These are phyloP conservation scores for Quercus parvula DNA, from an alignment of 306 rosid genomes.

Conservation along the genomic window DNA sequence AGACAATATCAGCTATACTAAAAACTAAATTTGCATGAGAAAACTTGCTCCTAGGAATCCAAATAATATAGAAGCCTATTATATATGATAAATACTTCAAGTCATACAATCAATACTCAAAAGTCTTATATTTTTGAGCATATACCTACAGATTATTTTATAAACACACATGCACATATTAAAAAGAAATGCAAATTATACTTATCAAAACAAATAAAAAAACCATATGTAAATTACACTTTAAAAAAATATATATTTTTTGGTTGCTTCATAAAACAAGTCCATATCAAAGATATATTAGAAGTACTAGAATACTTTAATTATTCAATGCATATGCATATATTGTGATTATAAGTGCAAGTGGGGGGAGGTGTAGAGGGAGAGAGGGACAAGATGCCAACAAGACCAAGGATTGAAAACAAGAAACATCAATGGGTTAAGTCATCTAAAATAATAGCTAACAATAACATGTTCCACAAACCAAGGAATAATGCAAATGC, in stretches of 20 bases:
- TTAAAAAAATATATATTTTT: too few species aligned
- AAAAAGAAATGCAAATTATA: too few species aligned
- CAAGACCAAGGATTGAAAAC: slow-evolving; percentile 1
- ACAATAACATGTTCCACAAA: not conserved
- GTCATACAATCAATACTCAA: not conserved
- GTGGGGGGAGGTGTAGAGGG: not conserved
- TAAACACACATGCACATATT: not conserved
- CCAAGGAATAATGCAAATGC: not conserved
- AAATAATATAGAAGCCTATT: not conserved
- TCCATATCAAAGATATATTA: too few species aligned
- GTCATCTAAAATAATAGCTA: not conserved
- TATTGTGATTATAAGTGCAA: too few species aligned
- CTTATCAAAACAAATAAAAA: too few species aligned
- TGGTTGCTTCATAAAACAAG: too few species aligned
- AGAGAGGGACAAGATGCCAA: not conserved
- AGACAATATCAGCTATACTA: not conserved
- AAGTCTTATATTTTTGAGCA: not conserved
- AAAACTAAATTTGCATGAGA: not conserved
- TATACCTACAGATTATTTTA: not conserved
- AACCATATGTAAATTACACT: too few species aligned
- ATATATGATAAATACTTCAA: not conserved
- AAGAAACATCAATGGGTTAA: not conserved
- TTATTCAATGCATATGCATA: too few species aligned
- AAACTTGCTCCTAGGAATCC: not conserved
- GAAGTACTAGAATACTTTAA: too few species aligned